Evolutionary conservation across 208 protist species (phyloP).

Genomic region (Wallacemonas sp.): DNA sequence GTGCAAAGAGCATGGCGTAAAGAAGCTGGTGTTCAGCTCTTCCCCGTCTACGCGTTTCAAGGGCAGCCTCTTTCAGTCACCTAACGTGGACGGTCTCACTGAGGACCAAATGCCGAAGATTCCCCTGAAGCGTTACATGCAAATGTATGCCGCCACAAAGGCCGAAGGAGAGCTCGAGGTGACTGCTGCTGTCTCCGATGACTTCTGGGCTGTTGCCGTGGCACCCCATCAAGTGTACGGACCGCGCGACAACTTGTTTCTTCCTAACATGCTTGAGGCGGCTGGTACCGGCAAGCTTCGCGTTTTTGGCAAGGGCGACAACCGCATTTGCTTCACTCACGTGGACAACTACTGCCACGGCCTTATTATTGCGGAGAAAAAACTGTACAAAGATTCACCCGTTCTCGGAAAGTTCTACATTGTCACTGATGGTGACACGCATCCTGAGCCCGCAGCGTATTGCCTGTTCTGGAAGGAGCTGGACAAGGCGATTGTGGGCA

Average conservation of each 20-base stretch:
- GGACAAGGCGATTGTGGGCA: slow-evolving; percentile 86
- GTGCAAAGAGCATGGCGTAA: slow-evolving; percentile 87
- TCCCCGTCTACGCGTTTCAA: slow-evolving; percentile 94
- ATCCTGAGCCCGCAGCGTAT: slow-evolving; percentile 86
- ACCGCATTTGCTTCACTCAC: slow-evolving; percentile 95
- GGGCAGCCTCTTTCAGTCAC: slow-evolving; percentile 85
- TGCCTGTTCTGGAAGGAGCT: slow-evolving; percentile 93
- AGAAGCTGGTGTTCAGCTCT: slow-evolving; percentile 93
- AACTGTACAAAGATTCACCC: slow-evolving; percentile 87
- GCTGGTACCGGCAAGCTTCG: slow-evolving; percentile 93
- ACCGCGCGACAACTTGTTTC: slow-evolving; percentile 94
- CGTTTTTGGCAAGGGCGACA: slow-evolving; percentile 92
- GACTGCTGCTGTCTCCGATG: slow-evolving; percentile 64
- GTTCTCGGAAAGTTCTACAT: slow-evolving; percentile 96
- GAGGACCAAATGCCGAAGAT: slow-evolving; percentile 90
- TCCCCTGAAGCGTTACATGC: slow-evolving; percentile 89
- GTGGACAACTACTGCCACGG: slow-evolving; percentile 96
- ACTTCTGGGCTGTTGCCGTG: slow-evolving; percentile 89
- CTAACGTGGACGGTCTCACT: slow-evolving; percentile 91
- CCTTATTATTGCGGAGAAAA: slow-evolving; percentile 91
- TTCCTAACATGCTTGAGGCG: slow-evolving; percentile 95
- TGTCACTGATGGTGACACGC: slow-evolving; percentile 92
- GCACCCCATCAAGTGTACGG: slow-evolving; percentile 96
- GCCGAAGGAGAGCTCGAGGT: slow-evolving; percentile 91
- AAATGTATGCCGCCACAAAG: slow-evolving; percentile 95